Evolutionary conservation across 768 basidiomycete species (phyloP).

Genomic region (Arthromyces matolae): DNA sequence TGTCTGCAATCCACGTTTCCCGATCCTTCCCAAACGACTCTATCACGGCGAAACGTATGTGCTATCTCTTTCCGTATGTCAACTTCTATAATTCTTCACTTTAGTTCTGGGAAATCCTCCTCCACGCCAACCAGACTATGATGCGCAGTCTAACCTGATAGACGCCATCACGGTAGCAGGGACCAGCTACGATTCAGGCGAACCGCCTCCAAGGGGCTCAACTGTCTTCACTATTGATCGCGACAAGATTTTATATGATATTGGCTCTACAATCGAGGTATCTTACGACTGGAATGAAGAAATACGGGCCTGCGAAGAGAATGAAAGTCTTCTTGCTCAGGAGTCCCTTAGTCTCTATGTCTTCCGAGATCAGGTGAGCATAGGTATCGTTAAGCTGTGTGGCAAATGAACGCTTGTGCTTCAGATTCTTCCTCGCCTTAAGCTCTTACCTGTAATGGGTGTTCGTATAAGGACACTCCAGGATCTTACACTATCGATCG

Average conservation of each 20-base stretch:
- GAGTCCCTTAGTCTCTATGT: neutral
- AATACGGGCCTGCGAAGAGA: neutral
- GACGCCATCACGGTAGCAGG: no score
- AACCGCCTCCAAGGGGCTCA: no score
- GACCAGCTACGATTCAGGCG: no score
- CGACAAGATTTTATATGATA: neutral
- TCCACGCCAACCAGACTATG: no score
- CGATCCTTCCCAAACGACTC: no score
- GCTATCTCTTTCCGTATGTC: no score
- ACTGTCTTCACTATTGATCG: no score
- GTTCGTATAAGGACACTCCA: neutral
- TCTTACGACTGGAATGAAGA: neutral
- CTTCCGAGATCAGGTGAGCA: neutral
- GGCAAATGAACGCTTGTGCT: neutral
- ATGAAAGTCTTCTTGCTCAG: neutral
- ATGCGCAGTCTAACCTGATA: no score
- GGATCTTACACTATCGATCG: neutral
- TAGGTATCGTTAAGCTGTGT: neutral
- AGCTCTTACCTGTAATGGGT: neutral
- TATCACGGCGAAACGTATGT: no score
- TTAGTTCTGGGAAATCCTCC: no score
- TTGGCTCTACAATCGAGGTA: neutral
- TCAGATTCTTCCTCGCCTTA: neutral
- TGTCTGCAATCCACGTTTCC: no score
- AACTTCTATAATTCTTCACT: no score